phyloP scores from a whole-genome alignment of 1,139 yeast genomes.

The Yamadazyma atlantica region DNA sequence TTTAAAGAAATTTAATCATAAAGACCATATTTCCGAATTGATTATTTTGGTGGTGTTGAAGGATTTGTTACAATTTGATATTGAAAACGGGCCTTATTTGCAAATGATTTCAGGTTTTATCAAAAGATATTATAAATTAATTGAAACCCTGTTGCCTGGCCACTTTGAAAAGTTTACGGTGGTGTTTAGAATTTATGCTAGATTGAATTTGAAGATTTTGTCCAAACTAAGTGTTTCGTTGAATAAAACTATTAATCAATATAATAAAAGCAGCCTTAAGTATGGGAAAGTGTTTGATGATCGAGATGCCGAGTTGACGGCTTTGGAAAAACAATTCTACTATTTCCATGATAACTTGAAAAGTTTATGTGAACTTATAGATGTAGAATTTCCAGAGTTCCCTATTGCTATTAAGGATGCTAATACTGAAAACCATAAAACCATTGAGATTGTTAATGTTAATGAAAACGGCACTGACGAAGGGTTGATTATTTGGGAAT shows the following conservation, averaged over 20 bases:
- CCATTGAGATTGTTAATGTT: constrained; percentile 31
- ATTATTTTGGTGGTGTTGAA: constrained; percentile 51
- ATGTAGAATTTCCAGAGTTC: constrained; percentile 32
- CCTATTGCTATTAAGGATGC: constrained; percentile 17
- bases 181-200: constrained; percentile 48
- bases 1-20: constrained; percentile 17
- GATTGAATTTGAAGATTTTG: constrained; percentile 41
- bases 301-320: constrained; percentile 42
- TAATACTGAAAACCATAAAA: constrained; percentile 16
- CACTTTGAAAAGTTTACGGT: constrained; percentile 18
- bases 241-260: constrained; percentile 35
- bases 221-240: constrained; percentile 33
- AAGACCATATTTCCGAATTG: constrained; percentile 27
- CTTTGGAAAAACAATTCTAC: constrained; percentile 37
- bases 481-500: constrained; percentile 55
- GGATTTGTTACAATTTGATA: constrained; percentile 52
- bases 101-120: constrained; percentile 49
- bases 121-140: constrained; percentile 41
- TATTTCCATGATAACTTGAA: constrained; percentile 46
- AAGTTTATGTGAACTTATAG: constrained; percentile 43
- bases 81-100: constrained; percentile 48
- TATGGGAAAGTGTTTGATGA: constrained; percentile 66
- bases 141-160: constrained; percentile 13
- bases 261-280: constrained; percentile 57
- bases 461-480: constrained; percentile 18